Evolutionary conservation across 805 yeast genomes (phyloP), one percentile per base, ranked within the genome.

Genomic region (Saccharomycopsis vini): DNA sequence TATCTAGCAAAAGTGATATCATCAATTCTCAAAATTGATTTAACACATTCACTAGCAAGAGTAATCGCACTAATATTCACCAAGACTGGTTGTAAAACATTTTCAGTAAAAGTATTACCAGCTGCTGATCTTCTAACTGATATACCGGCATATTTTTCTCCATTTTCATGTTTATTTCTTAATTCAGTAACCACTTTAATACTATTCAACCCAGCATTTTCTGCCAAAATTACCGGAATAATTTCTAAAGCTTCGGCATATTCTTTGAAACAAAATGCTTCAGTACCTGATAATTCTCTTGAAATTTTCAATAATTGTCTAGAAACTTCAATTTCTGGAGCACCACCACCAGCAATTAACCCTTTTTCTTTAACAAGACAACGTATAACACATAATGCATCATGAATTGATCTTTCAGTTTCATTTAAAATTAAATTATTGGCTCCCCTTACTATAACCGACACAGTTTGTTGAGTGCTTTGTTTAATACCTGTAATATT

Each of bases 271-370:
- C 94, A 89, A 51, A 86, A 77, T 44, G 90, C 89, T 62, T 88
- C 95, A 9, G 86, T 84, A 40, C 97, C 97, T 16, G 84, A 74
- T 52, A 82, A 69, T 42, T 75, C 67, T 51, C 78, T 72, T 24
- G 94, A 72, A 61, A 87, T 95, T 53, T 76, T 78, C 54, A 74
- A 67, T 52, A 88, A 66, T 12, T 75, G 74, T 51, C 90, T 76
- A 9, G 95, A 77, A 5, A 86, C 80, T 68, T 89, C 96, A 52
- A 88, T 78, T 65, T 88, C 97, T 37, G 97, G 95, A 4, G 98
- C 97, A 56, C 97, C 98, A 51, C 98, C 99, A 56, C 99, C 99
- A 12, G 97, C 96, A 66, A 92, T 88, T 59, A 84, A 68, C 1
- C 89, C 90, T 56, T 71, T 79, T 58, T 82, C 82, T 59, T 83